A percentile compares a stretch with the other conserved stretches of the same genome.
phyloP scores from a whole-genome alignment of 2,329 filamentous ascomycete species.

The Myriosclerotinia scirpicola region DNA sequence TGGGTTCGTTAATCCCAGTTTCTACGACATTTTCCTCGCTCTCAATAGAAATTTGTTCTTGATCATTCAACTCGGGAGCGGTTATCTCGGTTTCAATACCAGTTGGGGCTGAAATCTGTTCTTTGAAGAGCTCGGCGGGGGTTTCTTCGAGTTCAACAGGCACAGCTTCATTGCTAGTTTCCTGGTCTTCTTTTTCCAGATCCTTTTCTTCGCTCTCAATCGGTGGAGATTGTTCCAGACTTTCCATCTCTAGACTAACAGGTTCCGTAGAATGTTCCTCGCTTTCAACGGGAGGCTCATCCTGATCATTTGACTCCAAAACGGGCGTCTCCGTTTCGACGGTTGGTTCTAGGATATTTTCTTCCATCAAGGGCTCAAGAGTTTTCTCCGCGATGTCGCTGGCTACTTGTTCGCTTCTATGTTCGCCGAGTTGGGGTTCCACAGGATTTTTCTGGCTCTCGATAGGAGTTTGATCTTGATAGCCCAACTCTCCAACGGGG shows the following conservation, averaged over 20 bases:
- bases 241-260: not conserved
- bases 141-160: not conserved
- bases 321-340: not conserved
- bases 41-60: not conserved
- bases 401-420: not conserved
- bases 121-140: not conserved
- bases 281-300: not conserved
- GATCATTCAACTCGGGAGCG: not conserved
- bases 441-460: not conserved
- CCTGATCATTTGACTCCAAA: not conserved
- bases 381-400: not conserved
- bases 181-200: not conserved
- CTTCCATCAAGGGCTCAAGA: not conserved
- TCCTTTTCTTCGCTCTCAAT: not conserved
- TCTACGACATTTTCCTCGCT: not conserved
- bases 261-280: not conserved
- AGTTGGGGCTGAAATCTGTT: not conserved
- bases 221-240: not conserved
- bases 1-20: not conserved
- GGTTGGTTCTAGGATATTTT: rapidly evolving
- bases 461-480: not conserved
- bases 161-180: not conserved
- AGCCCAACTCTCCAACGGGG: not conserved
- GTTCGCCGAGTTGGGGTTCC: not conserved
- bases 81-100: not conserved